Conservation (phyloP, 1,284 basidiomycete species). For the Ustilago nuda region DNA sequence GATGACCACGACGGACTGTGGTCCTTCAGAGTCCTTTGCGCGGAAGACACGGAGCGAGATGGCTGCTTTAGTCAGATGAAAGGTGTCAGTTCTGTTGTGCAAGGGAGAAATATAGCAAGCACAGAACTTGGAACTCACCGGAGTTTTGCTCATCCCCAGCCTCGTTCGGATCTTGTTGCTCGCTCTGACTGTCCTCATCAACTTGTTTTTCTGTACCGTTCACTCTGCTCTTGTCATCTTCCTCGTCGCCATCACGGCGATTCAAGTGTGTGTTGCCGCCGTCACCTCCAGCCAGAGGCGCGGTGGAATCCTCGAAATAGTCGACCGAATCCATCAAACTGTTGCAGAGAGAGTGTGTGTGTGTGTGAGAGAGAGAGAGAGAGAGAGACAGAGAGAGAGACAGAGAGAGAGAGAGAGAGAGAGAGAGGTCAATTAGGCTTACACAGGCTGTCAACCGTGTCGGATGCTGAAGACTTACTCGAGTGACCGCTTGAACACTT, state of each 20-base stretch:
- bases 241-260: neutral
- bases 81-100: too few species aligned
- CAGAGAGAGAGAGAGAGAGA: too few species aligned
- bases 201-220: neutral
- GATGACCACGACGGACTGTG: slow-evolving; percentile 39
- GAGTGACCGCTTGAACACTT: slow-evolving; percentile 20
- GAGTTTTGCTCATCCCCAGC: neutral
- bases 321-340: slow-evolving; percentile 20
- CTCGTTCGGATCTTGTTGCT: neutral
- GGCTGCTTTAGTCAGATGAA: neutral
- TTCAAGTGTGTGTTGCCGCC: neutral
- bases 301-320: neutral
- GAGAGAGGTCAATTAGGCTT: neutral
- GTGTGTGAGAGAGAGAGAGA: neutral
- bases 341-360: neutral
- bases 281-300: neutral
- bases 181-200: neutral
- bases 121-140: neutral
- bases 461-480: slow-evolving; percentile 7
- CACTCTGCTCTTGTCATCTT: neutral
- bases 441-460: too few species aligned
- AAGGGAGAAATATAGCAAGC: too few species aligned
- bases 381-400: too few species aligned
- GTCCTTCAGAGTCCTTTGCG: slow-evolving; percentile 6
- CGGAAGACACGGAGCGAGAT: slow-evolving; percentile 36